Base-by-base conservation (phyloP, 208 protist species). In the Vickermania spadyakhi region DNA sequence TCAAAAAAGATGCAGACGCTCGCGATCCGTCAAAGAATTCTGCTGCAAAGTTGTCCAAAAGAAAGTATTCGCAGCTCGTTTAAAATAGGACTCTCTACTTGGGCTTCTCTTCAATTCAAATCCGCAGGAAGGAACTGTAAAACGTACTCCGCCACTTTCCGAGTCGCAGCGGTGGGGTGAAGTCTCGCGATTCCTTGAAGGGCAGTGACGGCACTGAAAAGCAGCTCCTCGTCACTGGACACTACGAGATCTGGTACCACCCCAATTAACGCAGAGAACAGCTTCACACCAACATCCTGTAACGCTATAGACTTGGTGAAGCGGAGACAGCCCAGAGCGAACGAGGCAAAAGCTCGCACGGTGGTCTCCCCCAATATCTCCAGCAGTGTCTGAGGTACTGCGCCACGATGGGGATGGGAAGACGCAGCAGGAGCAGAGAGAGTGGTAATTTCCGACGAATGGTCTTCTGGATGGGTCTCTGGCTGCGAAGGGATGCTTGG, bases 201-300 rank as follows among this genome's bases (percentile, higher is more conserved):
- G 3, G 75, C 78, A 0, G 41, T 28, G 7, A 74, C 29, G 0
- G 81, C 76, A 3, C 62, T 61, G 23, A 25, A 25, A 28, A 70
- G 41, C 21, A 21, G 0, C 2, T 49, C 64, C 21, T 45, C 52
- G 4, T 28, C 55, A 2, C n/a, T 14, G 5, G 21, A 2, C 7
- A 26, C n/a, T 31, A 91, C 78, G 3, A 83, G 57, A 31, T 89
- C 81, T 3, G 76, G 79, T 0, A 81, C 87, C 0, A 73, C 73
- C 4, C 74, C 81, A 29, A 94, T 55, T 18, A 91, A 28, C 0
- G 77, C 68, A 23, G 84, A 86, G 36, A 94, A 68, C 3, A 91
- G 65, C 1, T 78, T 78, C n/a, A 91, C 78, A 5, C 87, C 87
- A 18, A 60, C 60, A 1, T 64, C 65, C 58, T 93, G 86, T 51